A percentile compares a stretch with the other conserved stretches of the same genome.
phyloP scores from a whole-genome alignment of 164 flowering plant genomes.

The Litsea cubeba region DNA sequence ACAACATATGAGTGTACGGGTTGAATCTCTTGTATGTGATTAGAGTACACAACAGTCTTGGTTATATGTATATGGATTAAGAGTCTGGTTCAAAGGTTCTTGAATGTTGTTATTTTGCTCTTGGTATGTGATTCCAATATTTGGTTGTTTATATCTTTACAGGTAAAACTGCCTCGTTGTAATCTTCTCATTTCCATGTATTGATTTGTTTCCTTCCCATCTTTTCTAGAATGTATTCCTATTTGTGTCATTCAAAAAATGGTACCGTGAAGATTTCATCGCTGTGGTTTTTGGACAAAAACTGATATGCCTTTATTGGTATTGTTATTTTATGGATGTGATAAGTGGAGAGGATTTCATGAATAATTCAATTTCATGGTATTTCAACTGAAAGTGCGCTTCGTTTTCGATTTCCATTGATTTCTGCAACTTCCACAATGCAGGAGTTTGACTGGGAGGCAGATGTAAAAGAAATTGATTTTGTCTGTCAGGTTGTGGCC shows the following conservation, averaged over 20 bases:
- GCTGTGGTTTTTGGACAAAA: not conserved
- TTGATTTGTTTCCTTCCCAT: not conserved
- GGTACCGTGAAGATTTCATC: not conserved
- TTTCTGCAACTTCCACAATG: not conserved
- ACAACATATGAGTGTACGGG: too few relatives aligned
- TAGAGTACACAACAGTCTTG: too few relatives aligned
- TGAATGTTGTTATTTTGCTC: not conserved
- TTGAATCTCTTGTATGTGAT: too few relatives aligned
- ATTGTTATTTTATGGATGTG: too few relatives aligned
- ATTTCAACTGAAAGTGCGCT: too few relatives aligned
- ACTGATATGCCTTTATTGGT: not conserved
- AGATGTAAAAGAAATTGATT: conserved; percentile 69
- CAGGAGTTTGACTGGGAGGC: conserved; percentile 94
- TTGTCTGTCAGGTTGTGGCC: conserved; percentile 39
- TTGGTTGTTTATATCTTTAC: not conserved
- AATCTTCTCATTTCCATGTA: not conserved
- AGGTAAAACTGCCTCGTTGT: not conserved
- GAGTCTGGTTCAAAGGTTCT: not conserved
- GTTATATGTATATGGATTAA: too few relatives aligned
- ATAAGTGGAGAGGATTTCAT: too few relatives aligned
- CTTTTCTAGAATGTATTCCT: not conserved
- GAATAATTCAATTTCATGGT: too few relatives aligned
- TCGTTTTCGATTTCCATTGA: not conserved
- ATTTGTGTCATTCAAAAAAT: not conserved
- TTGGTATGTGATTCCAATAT: not conserved